Evolutionary conservation across 805 yeast genomes (phyloP), one percentile per base, ranked within the genome.

Genomic region (Yamadazyma insecticola): DNA sequence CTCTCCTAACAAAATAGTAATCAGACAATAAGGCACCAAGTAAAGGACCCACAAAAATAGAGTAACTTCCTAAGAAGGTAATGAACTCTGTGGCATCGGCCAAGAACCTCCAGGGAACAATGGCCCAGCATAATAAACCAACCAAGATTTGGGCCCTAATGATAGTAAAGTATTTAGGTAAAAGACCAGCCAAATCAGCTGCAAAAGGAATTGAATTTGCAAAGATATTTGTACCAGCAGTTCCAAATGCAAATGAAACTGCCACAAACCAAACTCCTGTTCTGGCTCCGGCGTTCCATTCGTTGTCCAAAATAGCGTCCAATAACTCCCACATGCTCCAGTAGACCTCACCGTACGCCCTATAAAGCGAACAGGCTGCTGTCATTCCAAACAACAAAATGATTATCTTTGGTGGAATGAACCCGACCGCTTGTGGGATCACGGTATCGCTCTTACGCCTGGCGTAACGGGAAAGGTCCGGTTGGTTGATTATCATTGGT

Each of bases 291-390:
- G 57, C 35, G 8, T 33, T 22, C 55, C 55, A 52, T 24, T 48
- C 49, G 26, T 48, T 30, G 20, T 51, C 55, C 7, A 49, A 31
- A 23, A 52, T 50, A 10, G 52, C 55, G 10, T 35, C 30, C 22
- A 47, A 24, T 21, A 50, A 34, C 18, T 45, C 55, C 55, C 55
- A 51, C 45, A 45, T 46, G 24, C 42, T 50, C 57, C 57, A 51
- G 31, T 51, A 51, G 2, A 44, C 40, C 4, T 24, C 33, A 13
- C 55, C 46, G 27, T 41, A 39, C 14, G 42, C 41, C 25, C 44
- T 36, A 16, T 28, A 23, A 11, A 41, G 21, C 4, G 42, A 30
- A 19, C 23, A 26, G 6, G 37, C 30, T n/a, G 32, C 16, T 17
- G 33, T 35, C 44, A 41, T 39, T 8, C 44, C 46, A 13, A 41